Conservation (phyloP, 768 basidiomycete genomes). For the Kwoniella mangroviensis region DNA sequence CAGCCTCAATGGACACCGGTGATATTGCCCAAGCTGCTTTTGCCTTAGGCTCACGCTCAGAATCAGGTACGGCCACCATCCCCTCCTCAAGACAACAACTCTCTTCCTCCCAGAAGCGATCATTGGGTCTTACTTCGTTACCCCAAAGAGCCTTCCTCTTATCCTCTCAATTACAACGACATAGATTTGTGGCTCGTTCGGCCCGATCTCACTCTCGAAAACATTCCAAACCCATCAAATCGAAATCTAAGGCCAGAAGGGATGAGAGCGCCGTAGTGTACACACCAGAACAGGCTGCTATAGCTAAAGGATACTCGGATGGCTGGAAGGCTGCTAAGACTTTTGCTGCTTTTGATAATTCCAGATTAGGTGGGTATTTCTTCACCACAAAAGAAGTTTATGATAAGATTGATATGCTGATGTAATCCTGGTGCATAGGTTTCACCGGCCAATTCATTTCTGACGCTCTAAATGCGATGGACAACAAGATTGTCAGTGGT, state of each 20-base stretch:
- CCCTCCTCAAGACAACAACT: slow-evolving; percentile 30
- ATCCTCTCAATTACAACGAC: slow-evolving; percentile 25
- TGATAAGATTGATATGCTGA: slow-evolving; percentile 44
- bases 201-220: slow-evolving; percentile 11
- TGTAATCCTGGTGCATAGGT: slow-evolving; percentile 58
- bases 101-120: slow-evolving; percentile 10
- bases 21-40: slow-evolving; percentile 22
- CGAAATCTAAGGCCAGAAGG: neutral
- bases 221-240: neutral
- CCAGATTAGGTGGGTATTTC: slow-evolving; percentile 55
- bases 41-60: slow-evolving; percentile 3
- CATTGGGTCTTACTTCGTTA: slow-evolving; percentile 20
- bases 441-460: slow-evolving; percentile 68
- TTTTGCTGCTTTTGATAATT: slow-evolving; percentile 62
- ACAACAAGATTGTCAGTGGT: slow-evolving; percentile 55
- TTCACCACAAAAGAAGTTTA: no score
- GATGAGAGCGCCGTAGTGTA: slow-evolving; percentile 19
- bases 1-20: neutral
- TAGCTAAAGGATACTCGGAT: slow-evolving; percentile 65
- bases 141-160: slow-evolving; percentile 42
- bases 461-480: slow-evolving; percentile 61
- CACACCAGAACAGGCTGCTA: slow-evolving; percentile 43
- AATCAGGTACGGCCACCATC: slow-evolving; percentile 18
- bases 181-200: slow-evolving; percentile 36
- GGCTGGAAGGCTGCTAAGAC: slow-evolving; percentile 66